A percentile compares a stretch with the other conserved stretches of the same genome.
These are phyloP conservation scores for Dendryphion nanum DNA, from an alignment of 2,329 filamentous ascomycete species.

Conservation along the genomic window DNA sequence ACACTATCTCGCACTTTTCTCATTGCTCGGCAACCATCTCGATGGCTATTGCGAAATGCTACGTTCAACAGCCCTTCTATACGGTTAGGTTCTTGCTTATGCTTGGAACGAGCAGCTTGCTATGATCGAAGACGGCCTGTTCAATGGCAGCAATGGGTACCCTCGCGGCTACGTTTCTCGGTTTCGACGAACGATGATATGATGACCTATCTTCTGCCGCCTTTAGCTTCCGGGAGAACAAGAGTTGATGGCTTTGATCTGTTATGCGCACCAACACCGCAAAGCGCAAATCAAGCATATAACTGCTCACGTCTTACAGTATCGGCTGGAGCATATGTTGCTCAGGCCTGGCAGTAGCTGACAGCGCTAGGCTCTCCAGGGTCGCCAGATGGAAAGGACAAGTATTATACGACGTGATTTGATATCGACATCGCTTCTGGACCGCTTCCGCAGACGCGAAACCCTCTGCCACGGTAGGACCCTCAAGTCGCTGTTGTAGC, in stretches of 20 bases:
- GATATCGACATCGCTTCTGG: too few species aligned
- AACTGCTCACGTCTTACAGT: neutral
- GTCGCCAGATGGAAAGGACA: too few species aligned
- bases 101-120: neutral
- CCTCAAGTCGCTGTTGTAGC: too few species aligned
- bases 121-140: neutral
- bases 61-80: neutral
- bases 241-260: conserved; percentile 44
- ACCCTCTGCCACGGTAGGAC: too few species aligned
- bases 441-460: too few species aligned
- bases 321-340: neutral
- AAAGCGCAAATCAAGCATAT: neutral
- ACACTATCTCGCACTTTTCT: neutral
- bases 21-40: neutral
- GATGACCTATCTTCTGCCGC: neutral
- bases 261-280: conserved; percentile 3
- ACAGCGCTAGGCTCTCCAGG: too few species aligned
- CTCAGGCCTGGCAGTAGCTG: too few species aligned
- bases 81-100: neutral
- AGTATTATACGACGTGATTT: too few species aligned
- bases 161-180: neutral
- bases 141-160: neutral
- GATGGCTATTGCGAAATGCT: neutral
- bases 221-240: neutral
- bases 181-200: neutral